Conservation (phyloP, 2,329 filamentous ascomycete species). For the Nemania bipapillata region DNA sequence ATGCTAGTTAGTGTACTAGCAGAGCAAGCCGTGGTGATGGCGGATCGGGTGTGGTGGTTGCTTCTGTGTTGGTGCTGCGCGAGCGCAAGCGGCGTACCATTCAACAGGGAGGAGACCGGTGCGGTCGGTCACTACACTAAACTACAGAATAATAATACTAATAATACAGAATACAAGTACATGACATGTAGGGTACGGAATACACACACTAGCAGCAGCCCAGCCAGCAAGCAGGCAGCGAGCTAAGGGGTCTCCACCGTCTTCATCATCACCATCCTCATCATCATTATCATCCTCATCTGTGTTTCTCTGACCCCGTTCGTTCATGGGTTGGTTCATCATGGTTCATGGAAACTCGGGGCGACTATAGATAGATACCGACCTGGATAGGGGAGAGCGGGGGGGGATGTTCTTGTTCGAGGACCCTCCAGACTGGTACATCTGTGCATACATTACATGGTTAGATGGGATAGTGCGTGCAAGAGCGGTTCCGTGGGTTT, state of each 20-base stretch:
- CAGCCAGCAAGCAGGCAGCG: background rate
- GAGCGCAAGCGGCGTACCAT: slow-evolving; percentile 32
- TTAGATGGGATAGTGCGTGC: too few species aligned
- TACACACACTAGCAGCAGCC: background rate
- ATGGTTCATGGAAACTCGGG: slow-evolving; percentile 17
- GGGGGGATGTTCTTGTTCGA: slow-evolving; percentile 9
- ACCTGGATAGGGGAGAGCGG: slow-evolving; percentile 3
- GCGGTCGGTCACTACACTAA: slow-evolving; percentile 34
- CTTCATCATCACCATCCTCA: slow-evolving; percentile 28
- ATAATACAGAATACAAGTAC: too few species aligned
- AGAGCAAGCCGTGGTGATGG: slow-evolving; percentile 46
- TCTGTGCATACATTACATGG: slow-evolving; percentile 4
- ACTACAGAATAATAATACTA: too few species aligned
- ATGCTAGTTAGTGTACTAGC: slow-evolving; percentile 41
- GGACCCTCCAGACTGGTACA: slow-evolving; percentile 4
- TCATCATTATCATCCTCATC: slow-evolving; percentile 15
- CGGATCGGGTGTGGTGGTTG: slow-evolving; percentile 45
- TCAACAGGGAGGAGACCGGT: slow-evolving; percentile 28
- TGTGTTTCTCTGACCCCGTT: too few species aligned
- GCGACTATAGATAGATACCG: slow-evolving; percentile 22
- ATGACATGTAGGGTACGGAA: too few species aligned
- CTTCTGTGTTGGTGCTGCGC: slow-evolving; percentile 34
- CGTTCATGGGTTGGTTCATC: background rate
- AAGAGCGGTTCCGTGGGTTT: slow-evolving; percentile 16
- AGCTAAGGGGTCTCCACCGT: slow-evolving; percentile 27